Evolutionary conservation across 1,284 basidiomycete genomes (phyloP), one percentile per base, ranked within the genome.

Genomic region (Bjerkandera adusta): DNA sequence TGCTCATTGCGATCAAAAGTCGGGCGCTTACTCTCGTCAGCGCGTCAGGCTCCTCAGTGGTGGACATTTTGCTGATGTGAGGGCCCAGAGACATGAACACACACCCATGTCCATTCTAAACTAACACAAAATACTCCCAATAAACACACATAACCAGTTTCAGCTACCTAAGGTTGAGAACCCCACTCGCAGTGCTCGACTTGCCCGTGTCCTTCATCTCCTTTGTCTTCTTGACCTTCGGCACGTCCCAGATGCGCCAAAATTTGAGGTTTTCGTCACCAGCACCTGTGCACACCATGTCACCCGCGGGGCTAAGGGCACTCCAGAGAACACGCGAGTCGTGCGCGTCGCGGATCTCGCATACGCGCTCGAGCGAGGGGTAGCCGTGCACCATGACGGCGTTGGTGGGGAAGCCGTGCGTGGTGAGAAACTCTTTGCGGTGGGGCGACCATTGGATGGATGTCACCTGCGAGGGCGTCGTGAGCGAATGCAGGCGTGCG

Each of bases 211-310:
- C 61, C 54, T 62, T 63, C 58, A 72, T 75, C 61, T 75, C 75
- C 62, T 74, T 78, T 53, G 66, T 67, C 58, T 71, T 75, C 51
- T 74, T 77, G 58, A 76, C 77, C 50, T 68, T 72, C 34, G 68
- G 72, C 34, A 68, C 68, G 43, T 89, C 86, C 86, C 86, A 89
- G 33, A 89, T 76, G 49, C 81, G 77, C 90, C 90, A 92, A 66
- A 94, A 92, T 70, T 97, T 97, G 57, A 97, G 73, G 61, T 93
- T 94, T 72, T 97, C 94, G 61, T 97, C 95, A 0, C 88, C 89
- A 1, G 91, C 92, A 13, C 89, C 92, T 0, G 94, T 97, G 53
- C 85, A 89, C 5, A 97, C 83, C 5, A 92, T 82, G 56, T 93
- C 92, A 0, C 94, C 95, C 13, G 85, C 87, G 1, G 94, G 95